Conservation (phyloP, 345 rosid genomes). For the Noccaea bulbosa region DNA sequence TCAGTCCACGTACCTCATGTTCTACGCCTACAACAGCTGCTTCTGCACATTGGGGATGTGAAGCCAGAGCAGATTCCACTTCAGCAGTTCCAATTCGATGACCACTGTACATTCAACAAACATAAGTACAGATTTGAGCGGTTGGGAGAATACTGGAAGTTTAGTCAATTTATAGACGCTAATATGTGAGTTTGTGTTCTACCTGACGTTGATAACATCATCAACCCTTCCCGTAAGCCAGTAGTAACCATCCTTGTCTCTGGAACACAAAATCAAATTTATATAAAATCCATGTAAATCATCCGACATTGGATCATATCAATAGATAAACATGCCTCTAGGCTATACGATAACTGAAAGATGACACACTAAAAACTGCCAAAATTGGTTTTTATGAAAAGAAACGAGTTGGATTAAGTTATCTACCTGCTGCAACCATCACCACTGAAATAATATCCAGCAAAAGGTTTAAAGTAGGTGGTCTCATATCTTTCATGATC, state of each 20-base stretch:
- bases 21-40: conserved; percentile 97
- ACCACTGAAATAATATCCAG: conserved; percentile 93
- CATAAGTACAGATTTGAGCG: background rate
- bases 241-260: conserved; percentile 97
- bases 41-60: conserved; percentile 94
- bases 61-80: conserved; percentile 98
- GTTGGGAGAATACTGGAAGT: background rate
- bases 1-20: conserved; percentile 70
- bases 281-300: background rate
- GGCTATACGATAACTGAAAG: background rate
- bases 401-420: conserved; percentile 7
- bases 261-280: conserved; percentile 47
- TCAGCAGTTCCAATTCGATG: conserved; percentile 99
- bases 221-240: conserved; percentile 99
- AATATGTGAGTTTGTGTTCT: background rate
- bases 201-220: conserved; percentile 99
- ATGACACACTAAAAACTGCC: conserved; percentile 12
- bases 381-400: background rate
- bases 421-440: conserved; percentile 94
- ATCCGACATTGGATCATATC: conserved; percentile 23
- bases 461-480: conserved; percentile 91
- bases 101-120: conserved; percentile 61
- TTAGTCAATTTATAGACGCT: too few relatives aligned
- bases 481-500: conserved; percentile 99
- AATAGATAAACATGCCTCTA: conserved; percentile 1